Evolutionary conservation across 495 filamentous ascomycete genomes (phyloP).

Genomic region (Penicillium steckii): DNA sequence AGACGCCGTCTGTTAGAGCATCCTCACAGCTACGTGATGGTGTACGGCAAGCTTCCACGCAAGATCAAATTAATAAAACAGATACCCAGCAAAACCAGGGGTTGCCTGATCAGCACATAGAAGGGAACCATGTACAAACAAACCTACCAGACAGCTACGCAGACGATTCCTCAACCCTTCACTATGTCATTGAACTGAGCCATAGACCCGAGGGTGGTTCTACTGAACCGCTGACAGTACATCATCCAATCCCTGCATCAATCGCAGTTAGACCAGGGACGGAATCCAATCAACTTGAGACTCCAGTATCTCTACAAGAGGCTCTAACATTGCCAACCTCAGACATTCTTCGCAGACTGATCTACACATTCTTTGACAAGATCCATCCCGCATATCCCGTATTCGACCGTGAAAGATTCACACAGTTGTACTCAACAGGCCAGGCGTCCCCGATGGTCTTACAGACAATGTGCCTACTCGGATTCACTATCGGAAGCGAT

Average conservation of each 20-base stretch:
- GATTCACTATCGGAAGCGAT: neutral
- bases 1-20: neutral
- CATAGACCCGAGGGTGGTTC: slow-evolving; percentile 4
- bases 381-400: slow-evolving; percentile 18
- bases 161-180: neutral
- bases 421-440: slow-evolving; percentile 2
- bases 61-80: neutral
- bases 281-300: neutral
- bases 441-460: neutral
- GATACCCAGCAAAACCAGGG: neutral
- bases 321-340: slow-evolving; percentile 3
- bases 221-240: slow-evolving; percentile 9
- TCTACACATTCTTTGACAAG: slow-evolving; percentile 9
- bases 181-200: slow-evolving; percentile 7
- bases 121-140: neutral
- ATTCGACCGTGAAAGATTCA: slow-evolving; percentile 11
- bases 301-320: slow-evolving; percentile 10
- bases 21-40: neutral
- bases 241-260: slow-evolving; percentile 10
- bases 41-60: neutral
- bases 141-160: neutral
- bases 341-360: slow-evolving; percentile 3
- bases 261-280: slow-evolving; percentile 3
- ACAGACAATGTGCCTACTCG: neutral
- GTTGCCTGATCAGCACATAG: neutral